phyloP scores from a whole-genome alignment of 2,329 filamentous ascomycete genomes.

The Aspergillus tubingensis region DNA sequence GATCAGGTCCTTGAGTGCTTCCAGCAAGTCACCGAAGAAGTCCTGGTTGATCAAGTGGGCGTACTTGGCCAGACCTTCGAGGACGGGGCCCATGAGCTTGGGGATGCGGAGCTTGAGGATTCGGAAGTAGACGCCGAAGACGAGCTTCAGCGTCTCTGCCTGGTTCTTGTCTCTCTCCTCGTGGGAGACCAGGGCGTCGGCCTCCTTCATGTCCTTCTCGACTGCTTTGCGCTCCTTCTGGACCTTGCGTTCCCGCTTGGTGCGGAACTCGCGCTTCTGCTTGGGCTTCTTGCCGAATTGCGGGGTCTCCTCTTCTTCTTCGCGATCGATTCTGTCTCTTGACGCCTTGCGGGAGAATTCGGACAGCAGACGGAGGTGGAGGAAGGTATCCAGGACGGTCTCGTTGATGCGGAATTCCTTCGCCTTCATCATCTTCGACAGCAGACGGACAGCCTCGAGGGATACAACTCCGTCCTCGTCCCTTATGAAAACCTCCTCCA shows the following conservation, averaged over 20 bases:
- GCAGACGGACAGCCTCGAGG: conserved; percentile 78
- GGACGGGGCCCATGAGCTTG: conserved; percentile 90
- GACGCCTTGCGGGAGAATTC: conserved; percentile 87
- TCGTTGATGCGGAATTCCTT: conserved; percentile 82
- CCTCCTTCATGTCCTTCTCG: conserved; percentile 90
- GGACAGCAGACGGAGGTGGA: conserved; percentile 82
- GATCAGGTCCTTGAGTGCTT: conserved; percentile 91
- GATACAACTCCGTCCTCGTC: conserved; percentile 90
- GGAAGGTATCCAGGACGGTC: conserved; percentile 83
- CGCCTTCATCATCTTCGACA: conserved; percentile 94
- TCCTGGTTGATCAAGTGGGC: conserved; percentile 98
- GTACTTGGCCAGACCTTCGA: conserved; percentile 92
- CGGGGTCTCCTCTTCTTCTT: conserved; percentile 47
- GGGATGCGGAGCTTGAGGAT: conserved; percentile 82
- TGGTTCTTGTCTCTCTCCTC: conserved; percentile 94
- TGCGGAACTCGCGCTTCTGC: conserved; percentile 80
- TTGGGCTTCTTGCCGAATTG: conserved; percentile 62
- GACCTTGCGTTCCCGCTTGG: conserved; percentile 81
- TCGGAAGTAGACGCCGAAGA: conserved; percentile 93
- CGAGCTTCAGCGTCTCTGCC: conserved; percentile 90
- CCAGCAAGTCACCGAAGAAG: conserved; percentile 94
- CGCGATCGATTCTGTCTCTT: conserved; percentile 70
- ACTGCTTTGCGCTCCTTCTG: conserved; percentile 82
- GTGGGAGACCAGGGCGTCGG: conserved; percentile 85
- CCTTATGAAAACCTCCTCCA: conserved; percentile 79